Percentiles rank a stretch among this genome's conserved stretches.
phyloP scores from a whole-genome alignment of 2,329 filamentous ascomycete species.

The Nannizzia gypsea region DNA sequence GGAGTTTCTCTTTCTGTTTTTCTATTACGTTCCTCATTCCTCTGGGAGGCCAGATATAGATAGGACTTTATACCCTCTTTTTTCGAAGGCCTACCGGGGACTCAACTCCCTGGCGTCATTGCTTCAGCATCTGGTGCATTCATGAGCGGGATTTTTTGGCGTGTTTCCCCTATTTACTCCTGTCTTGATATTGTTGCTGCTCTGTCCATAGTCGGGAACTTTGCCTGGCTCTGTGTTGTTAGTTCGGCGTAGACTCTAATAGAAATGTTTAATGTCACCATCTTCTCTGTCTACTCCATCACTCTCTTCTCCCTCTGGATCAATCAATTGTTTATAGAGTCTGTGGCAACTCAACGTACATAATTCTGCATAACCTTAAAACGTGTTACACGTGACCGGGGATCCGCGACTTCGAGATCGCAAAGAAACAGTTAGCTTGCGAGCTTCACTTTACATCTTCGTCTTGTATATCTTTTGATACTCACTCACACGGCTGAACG shows the following conservation, averaged over 20 bases:
- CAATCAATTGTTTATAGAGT: neutral
- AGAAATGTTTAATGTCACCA: neutral
- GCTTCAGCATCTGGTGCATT: conserved; percentile 4
- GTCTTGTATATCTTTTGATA: neutral
- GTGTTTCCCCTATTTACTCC: neutral
- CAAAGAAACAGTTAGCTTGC: neutral
- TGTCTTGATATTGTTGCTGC: neutral
- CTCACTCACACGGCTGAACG: neutral
- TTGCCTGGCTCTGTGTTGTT: neutral
- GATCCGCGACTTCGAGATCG: neutral
- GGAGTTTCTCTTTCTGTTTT: neutral
- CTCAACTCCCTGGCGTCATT: neutral
- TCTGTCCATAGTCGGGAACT: too few species aligned
- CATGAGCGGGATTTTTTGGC: neutral
- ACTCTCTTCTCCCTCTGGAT: neutral
- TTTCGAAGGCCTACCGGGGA: neutral
- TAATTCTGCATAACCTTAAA: too few species aligned
- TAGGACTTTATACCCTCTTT: neutral
- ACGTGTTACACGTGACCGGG: neutral
- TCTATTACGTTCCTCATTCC: neutral
- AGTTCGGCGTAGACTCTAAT: neutral
- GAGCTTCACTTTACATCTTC: neutral
- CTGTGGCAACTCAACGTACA: too few species aligned
- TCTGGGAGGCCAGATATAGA: neutral
- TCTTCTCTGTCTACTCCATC: neutral